Evolutionary conservation across 2,329 filamentous ascomycete species (phyloP), one percentile per base, ranked within the genome.

Genomic region (Pseudogymnoascus sp.): DNA sequence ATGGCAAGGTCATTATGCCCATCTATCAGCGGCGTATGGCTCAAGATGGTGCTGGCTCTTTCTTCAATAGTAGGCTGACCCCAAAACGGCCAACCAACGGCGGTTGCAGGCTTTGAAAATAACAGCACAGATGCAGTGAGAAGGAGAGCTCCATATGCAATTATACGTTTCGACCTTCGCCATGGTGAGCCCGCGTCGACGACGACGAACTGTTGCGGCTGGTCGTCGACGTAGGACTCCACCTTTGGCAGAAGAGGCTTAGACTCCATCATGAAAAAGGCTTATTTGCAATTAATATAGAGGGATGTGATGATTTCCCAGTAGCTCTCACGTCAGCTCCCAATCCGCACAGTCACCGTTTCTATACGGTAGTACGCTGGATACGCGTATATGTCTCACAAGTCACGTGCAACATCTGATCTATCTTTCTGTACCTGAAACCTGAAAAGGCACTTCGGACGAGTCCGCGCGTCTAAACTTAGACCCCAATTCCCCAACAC

Each of bases 1-100:
- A 94, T 87, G 22, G 93, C 83, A 58, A 97, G 81, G 72, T 97
- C 93, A 75, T 96, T 89, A 72, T 97, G 92, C 0, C 92, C 92
- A 74, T 97, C 92, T 92, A 81, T 80, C 63, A 82, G 71, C 36
- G 80, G 80, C 5, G 78, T 81, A 19, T 74, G 68, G 5, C 71
- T 70, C 30, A 82, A 67, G 25, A 82, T 81, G 38, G 69, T 70
- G 12, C 75, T 71, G 8, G 79, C 79, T 63, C 79, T 67, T 38
- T 70, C 64, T 9, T 69, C 68, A 22, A 75, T 61, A 5, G 71
- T 71, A 42, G 63, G 62, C 7, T 62, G 64, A 63, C 39, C 52
- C 25, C 38, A 39, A 49, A 62, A 61, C 58, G 35, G 33, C 62
- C 49, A 61, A 28, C 28, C 38, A 30, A 33, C 19, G n/a, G 12